Base-by-base conservation (phyloP, 2,329 filamentous ascomycete species). In the Cercospora sesami region DNA sequence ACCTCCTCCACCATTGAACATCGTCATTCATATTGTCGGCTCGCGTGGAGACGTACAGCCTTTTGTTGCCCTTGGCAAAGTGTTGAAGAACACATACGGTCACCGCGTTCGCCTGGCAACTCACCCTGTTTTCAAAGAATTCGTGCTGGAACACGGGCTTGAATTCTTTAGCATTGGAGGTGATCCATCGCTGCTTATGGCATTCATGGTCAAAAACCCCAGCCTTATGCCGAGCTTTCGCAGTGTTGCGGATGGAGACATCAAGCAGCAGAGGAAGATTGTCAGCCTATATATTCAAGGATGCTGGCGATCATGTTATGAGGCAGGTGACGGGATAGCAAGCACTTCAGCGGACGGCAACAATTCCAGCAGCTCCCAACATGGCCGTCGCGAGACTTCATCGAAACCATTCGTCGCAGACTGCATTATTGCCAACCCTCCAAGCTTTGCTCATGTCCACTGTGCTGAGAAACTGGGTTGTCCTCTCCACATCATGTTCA, bases 151-250 rank as follows among this genome's bases (percentile, higher is more conserved):
- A 68, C 82, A 83, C 72, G 82, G 82, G 1, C 71, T 85, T 23
- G 83, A 85, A 64, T 85, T 85, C 73, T 84, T 83, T 78, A 83
- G 79, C 69, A 84, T 85, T 66, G 82, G 82, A n/a, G 83, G 83
- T 4, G 83, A 85, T 69, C 83, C 83, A n/a, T 77, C 81, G 5
- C 79, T 81, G 68, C 78, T 85, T 33, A 85, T 85, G 83, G 91
- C 92, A 3, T 96, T 94, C 75, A 96, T 96, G 92, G 92, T 95
- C 57, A 94, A 94, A 79, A 91, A 95, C 73, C 92, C 93, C 0
- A 91, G 92, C 0, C 82, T 96, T 33, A 92, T 96, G 89, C 93
- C 93, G 1, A 90, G 90, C 0, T 87, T 94, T 67, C 89, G 93
- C 60, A 89, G 90, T 1, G 80, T 96, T 58, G 89, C 88, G 68